These are phyloP conservation scores for Arthrobotrys musiformis DNA, from an alignment of 2,329 filamentous ascomycete species.

Conservation along the genomic window DNA sequence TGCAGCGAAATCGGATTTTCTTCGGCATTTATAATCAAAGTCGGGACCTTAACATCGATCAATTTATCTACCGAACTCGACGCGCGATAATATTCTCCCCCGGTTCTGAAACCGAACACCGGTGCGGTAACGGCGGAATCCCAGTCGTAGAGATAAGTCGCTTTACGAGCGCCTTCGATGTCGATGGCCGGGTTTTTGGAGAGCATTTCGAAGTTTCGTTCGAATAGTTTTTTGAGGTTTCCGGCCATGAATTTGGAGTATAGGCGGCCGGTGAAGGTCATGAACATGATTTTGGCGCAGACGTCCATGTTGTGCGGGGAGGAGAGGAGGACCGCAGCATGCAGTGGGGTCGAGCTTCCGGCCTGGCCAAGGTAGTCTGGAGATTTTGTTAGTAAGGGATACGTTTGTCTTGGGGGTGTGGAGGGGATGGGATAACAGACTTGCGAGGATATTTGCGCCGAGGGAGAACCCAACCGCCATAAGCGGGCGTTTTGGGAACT, in stretches of 20 bases:
- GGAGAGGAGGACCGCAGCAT: slow-evolving; percentile 75
- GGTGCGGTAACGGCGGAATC: slow-evolving; percentile 74
- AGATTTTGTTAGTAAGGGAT: slow-evolving; percentile 28
- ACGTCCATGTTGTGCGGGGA: slow-evolving; percentile 85
- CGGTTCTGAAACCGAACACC: slow-evolving; percentile 93
- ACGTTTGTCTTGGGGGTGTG: background rate
- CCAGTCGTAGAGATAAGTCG: slow-evolving; percentile 88
- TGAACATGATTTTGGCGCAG: slow-evolving; percentile 72
- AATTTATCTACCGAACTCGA: slow-evolving; percentile 85
- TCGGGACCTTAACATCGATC: slow-evolving; percentile 80
- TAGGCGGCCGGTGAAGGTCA: slow-evolving; percentile 73
- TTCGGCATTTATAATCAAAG: slow-evolving; percentile 82
- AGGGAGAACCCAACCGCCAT: slow-evolving; percentile 93
- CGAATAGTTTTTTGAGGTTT: slow-evolving; percentile 58
- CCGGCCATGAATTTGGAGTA: slow-evolving; percentile 74
- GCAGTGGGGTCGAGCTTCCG: slow-evolving; percentile 75
- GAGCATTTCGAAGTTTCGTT: slow-evolving; percentile 76
- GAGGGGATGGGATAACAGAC: slow-evolving; percentile 70
- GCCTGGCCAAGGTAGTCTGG: slow-evolving; percentile 89
- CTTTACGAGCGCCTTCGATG: slow-evolving; percentile 73
- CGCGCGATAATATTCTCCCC: slow-evolving; percentile 92
- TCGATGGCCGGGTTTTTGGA: slow-evolving; percentile 77
- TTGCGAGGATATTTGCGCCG: slow-evolving; percentile 93
- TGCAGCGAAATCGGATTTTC: slow-evolving; percentile 90
- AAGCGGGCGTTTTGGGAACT: slow-evolving; percentile 86